phyloP scores from a whole-genome alignment of 2,329 filamentous ascomycete genomes.

The Tolypocladium amazonense region DNA sequence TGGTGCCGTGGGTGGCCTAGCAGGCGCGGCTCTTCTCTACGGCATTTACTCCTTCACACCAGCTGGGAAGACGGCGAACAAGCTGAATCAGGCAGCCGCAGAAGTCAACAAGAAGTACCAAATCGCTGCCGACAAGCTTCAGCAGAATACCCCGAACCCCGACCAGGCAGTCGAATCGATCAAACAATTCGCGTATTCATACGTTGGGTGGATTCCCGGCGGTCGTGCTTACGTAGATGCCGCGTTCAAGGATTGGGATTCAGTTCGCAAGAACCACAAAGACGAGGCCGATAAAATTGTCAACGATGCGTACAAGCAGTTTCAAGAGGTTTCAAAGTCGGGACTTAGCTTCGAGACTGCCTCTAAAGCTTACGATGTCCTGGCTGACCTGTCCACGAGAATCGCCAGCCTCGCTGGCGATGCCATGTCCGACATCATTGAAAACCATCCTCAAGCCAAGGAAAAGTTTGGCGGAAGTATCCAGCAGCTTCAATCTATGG shows the following conservation, averaged over 20 bases:
- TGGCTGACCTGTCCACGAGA: conserved; percentile 50
- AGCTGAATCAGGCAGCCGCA: conserved; percentile 35
- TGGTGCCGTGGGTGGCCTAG: conserved; percentile 33
- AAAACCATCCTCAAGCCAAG: background rate
- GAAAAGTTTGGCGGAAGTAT: background rate
- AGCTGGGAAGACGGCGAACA: conserved; percentile 27
- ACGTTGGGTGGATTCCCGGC: conserved; percentile 62
- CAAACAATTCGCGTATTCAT: conserved; percentile 54
- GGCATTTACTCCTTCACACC: conserved; percentile 33
- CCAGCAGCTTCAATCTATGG: background rate
- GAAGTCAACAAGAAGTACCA: conserved; percentile 52
- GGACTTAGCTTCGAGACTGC: conserved; percentile 54
- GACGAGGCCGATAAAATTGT: background rate
- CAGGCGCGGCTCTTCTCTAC: conserved; percentile 30
- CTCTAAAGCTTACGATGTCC: conserved; percentile 47
- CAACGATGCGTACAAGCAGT: background rate
- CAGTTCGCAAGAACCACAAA: conserved; percentile 51
- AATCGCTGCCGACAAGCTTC: conserved; percentile 47
- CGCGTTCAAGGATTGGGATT: conserved; percentile 61
- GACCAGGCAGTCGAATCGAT: conserved; percentile 58
- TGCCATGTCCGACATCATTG: background rate
- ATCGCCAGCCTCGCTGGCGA: conserved; percentile 38
- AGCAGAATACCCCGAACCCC: conserved; percentile 51
- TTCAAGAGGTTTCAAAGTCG: background rate
- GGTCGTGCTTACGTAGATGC: conserved; percentile 57